Evolutionary conservation across 2,329 filamentous ascomycete genomes (phyloP), one percentile per base, ranked within the genome.

Genomic region (Leptographium procerum): DNA sequence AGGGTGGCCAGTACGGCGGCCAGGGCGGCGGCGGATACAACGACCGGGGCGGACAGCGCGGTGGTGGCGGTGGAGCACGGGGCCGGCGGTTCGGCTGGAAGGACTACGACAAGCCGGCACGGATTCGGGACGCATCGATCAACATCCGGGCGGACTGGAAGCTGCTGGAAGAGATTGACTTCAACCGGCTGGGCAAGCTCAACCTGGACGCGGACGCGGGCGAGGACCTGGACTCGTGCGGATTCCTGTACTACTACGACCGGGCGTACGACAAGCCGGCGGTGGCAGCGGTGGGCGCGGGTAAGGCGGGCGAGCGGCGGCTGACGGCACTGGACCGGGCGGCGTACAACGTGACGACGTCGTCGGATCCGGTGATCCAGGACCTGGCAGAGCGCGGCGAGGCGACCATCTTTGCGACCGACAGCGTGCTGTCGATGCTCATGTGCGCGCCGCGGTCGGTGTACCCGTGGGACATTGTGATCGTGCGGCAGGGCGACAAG

Each of bases 201-300:
- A 99, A 96, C 77, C 82, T 99, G 62, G 94, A 97, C 68, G 86
- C 91, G 19, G 89, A 92, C 65, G 90, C 95, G 56, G 94, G 94
- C 69, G 94, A 99, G 76, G 94, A 99, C 69, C 76, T 99, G 62
- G 92, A 96, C 66, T 86, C 84, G 73, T 97, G 96, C 72, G 94
- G 94, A 64, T 99, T 97, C 85, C 81, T 99, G 58, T 92, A 97
- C 84, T 90, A 94, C 82, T 99, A 99, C 75, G 94, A 99, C 77
- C 89, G 92, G 67, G 84, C 85, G 61, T 96, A 88, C 78, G 94
- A 99, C 77, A 96, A 96, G 82, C 83, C 87, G 65, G 88, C 91
- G 28, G 90, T 95, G 40, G 45, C 45, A 22, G 45, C 45, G 9
- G 40, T 43, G 19, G 40, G 45, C 45, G 45, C 24, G 13, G 47